Conservation (phyloP, 2,329 filamentous ascomycete species). For the Trematosphaeria pertusa region DNA sequence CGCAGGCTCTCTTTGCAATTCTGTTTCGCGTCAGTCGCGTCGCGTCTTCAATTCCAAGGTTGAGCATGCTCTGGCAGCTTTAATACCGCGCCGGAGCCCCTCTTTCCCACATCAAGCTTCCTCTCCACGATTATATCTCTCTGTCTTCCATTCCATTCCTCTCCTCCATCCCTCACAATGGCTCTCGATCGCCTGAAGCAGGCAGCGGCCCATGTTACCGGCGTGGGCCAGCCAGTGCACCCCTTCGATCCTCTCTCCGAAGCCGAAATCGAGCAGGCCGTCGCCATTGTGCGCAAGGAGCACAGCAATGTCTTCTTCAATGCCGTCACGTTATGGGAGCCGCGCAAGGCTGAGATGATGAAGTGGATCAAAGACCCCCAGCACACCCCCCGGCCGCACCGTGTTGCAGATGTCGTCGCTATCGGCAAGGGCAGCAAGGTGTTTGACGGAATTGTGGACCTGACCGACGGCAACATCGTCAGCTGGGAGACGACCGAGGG, state of each 20-base stretch:
- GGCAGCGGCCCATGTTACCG: conserved; percentile 67
- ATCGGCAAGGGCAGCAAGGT: conserved; percentile 81
- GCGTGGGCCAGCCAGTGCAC: conserved; percentile 63
- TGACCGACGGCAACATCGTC: conserved; percentile 70
- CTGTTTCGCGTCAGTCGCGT: conserved; percentile 15
- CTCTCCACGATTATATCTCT: conserved; percentile 1
- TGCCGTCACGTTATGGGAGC: conserved; percentile 83
- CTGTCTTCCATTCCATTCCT: conserved; percentile 7
- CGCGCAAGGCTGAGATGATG: conserved; percentile 83
- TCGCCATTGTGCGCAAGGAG: conserved; percentile 71
- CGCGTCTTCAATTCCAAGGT: conserved; percentile 7
- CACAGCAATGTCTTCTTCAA: conserved; percentile 82
- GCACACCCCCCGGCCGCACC: conserved; percentile 66
- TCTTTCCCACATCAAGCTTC: conserved; percentile 11
- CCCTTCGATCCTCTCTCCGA: conserved; percentile 80
- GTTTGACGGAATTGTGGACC: conserved; percentile 81
- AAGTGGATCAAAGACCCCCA: conserved; percentile 75
- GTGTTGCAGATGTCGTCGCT: conserved; percentile 82
- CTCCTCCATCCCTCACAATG: conserved; percentile 51
- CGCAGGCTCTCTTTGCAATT: no score
- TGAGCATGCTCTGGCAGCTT: conserved; percentile 11
- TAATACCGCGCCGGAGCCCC: conserved; percentile 29
- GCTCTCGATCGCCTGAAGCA: conserved; percentile 70
- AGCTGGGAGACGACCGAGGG: conserved; percentile 78
- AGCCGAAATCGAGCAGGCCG: conserved; percentile 75